Evolutionary conservation across 148 eudicot species (phyloP).

Genomic region (Vaccinium macrocarpon): DNA sequence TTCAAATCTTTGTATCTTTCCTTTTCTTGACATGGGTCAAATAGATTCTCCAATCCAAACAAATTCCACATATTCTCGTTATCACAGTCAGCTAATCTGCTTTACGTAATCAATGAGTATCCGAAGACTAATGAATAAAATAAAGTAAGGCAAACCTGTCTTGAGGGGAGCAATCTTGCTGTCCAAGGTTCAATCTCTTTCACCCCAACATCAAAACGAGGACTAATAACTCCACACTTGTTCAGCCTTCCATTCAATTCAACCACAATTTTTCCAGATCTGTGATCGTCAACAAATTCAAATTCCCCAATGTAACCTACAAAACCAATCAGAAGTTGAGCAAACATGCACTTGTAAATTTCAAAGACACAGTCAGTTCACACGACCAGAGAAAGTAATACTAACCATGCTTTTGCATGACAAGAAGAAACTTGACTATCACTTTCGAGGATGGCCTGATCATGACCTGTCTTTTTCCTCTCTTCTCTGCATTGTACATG

Average conservation of each 20-base stretch:
- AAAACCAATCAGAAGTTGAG: background rate
- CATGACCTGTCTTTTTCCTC: slow-evolving; percentile 44
- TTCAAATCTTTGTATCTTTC: background rate
- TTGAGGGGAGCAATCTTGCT: slow-evolving; percentile 41
- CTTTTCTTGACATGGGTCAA: background rate
- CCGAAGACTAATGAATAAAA: too few relatives aligned
- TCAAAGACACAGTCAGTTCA: background rate
- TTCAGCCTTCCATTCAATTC: slow-evolving; percentile 45
- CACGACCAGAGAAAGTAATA: background rate
- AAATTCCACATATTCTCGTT: too few relatives aligned
- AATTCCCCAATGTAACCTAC: slow-evolving; percentile 46
- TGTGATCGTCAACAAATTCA: slow-evolving; percentile 46
- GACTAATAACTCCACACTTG: slow-evolving; percentile 46
- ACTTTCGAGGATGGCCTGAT: slow-evolving; percentile 49
- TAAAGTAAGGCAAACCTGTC: slow-evolving; percentile 25
- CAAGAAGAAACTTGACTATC: slow-evolving; percentile 39
- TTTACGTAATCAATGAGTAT: too few relatives aligned
- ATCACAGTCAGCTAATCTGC: too few relatives aligned
- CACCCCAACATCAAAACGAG: slow-evolving; percentile 44
- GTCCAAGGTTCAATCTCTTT: slow-evolving; percentile 48
- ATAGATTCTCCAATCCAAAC: background rate
- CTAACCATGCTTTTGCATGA: slow-evolving; percentile 47
- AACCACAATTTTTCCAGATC: slow-evolving; percentile 43
- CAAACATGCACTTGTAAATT: background rate
- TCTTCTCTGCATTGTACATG: slow-evolving; percentile 47